Evolutionary conservation across 2,329 filamentous ascomycete genomes (phyloP).

Genomic region (Ophiostoma ulmi): DNA sequence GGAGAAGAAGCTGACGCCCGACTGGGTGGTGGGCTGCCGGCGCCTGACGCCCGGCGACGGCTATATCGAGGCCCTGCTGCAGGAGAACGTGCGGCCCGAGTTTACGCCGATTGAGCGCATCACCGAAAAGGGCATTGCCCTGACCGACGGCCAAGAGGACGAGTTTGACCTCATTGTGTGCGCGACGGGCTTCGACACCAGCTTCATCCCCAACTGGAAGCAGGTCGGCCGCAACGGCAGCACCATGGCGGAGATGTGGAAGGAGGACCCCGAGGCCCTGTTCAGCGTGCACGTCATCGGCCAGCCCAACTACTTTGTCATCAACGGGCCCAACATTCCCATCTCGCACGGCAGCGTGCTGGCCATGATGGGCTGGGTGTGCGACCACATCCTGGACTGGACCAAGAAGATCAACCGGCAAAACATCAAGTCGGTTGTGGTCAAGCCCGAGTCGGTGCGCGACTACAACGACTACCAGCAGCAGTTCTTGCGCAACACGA

Average conservation of each 20-base stretch:
- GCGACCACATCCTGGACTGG: conserved; percentile 21
- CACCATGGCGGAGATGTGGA: conserved; percentile 24
- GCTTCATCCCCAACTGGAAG: conserved; percentile 33
- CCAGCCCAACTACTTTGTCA: conserved; percentile 23
- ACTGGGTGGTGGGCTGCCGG: conserved; percentile 41
- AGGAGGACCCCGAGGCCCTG: conserved; percentile 13
- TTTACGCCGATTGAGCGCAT: conserved; percentile 38
- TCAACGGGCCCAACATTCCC: conserved; percentile 21
- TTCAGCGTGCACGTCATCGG: conserved; percentile 14
- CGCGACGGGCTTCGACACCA: conserved; percentile 37
- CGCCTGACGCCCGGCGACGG: conserved; percentile 41
- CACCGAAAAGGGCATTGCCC: conserved; percentile 32
- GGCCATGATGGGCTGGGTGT: conserved; percentile 17
- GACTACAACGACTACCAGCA: conserved; percentile 29
- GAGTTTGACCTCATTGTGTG: conserved; percentile 32
- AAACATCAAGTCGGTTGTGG: conserved; percentile 30
- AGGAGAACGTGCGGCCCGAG: conserved; percentile 42
- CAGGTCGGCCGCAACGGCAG: conserved; percentile 17
- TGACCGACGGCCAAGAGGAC: conserved; percentile 30
- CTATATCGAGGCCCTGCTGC: conserved; percentile 39
- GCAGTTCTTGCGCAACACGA: conserved; percentile 32
- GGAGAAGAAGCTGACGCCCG: conserved; percentile 40
- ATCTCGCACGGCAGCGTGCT: conserved; percentile 19
- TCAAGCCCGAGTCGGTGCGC: neutral
- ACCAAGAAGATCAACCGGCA: conserved; percentile 28